phyloP scores from a whole-genome alignment of 1,139 yeast genomes.

The Hyphopichia buzzinii region DNA sequence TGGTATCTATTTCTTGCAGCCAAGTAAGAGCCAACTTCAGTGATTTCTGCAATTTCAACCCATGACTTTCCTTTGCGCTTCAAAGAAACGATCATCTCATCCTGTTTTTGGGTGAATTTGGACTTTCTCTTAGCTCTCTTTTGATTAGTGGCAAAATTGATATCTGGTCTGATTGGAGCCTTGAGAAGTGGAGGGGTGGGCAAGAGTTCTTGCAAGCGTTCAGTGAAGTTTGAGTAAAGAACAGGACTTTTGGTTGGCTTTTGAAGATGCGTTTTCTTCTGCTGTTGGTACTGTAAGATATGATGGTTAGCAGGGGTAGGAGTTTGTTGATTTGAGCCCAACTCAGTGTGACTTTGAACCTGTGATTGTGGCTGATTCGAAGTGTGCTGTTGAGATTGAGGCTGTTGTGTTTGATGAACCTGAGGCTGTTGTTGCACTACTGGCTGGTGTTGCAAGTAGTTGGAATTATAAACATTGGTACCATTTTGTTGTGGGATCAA shows the following conservation, averaged over 20 bases:
- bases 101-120: constrained; percentile 69
- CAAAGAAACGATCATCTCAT: constrained; percentile 57
- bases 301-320: constrained; percentile 5
- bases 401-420: constrained; percentile 9
- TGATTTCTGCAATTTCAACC: constrained; percentile 71
- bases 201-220: constrained; percentile 14
- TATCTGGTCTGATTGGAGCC: constrained; percentile 32
- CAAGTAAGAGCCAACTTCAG: constrained; percentile 64
- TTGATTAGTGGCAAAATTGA: constrained; percentile 26
- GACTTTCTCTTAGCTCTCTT: constrained; percentile 60
- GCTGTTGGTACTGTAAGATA: constrained; percentile 4
- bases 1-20: constrained; percentile 81
- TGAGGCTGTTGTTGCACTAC: constrained; percentile 8
- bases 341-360: constrained; percentile 8
- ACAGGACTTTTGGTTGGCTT: constrained; percentile 4
- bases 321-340: constrained; percentile 1
- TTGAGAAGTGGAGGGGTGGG: constrained; percentile 40
- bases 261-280: constrained; percentile 2
- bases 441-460: constrained; percentile 11
- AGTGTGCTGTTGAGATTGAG: constrained; percentile 6
- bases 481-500: constrained; percentile 12
- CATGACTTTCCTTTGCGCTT: constrained; percentile 66
- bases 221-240: constrained; percentile 4
- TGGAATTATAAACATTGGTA: constrained; percentile 9
- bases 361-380: constrained; percentile 8